Evolutionary conservation across 345 rosid genomes (phyloP), one percentile per base, ranked within the genome.

Genomic region (Euphorbia tirucalli): DNA sequence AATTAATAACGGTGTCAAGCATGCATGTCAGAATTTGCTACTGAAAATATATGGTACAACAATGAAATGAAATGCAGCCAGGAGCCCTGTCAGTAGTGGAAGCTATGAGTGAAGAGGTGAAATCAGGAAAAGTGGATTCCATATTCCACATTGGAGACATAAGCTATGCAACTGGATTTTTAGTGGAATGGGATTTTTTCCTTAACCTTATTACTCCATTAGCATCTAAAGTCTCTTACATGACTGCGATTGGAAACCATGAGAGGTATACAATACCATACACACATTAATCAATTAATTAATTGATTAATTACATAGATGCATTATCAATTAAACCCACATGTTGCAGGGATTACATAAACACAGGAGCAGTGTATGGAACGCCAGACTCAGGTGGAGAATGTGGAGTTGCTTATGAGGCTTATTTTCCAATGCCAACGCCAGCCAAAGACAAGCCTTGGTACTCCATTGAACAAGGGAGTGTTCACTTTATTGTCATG

Each of bases 91-190:
- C 90, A 0, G 95, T 87, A 73, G 71, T 74, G 4, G 76, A 87
- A 30, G 88, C 86, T 16, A 67, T 89, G 84, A 31, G 58, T 1
- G 79, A 78, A 4, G 89, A 89, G 58, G 71, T 83, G 41, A 72
- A 77, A 19, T 71, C 75, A 2, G 88, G 89, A 1, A 81, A 44
- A 9, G 75, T 85, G 62, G 90, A 87, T 56, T 80, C 90, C 57
- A 78, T 89, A 72, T 89, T 89, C 77, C 95, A 89, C 84, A 86
- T 86, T 58, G 95, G 95, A 66, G 95, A 87, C 73, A 87, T 89
- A 69, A 87, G 92, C 79, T 89, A 89, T 58, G 92, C 95, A 41
- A 89, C 95, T 0, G 95, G 95, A 6, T 87, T 87, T 62, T 71
- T 87, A 27, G 95, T 85, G 25, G 95, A 89, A 77, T 89, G 92